A percentile compares a stretch with the other conserved stretches of the same genome.
phyloP scores from a whole-genome alignment of 768 basidiomycete species.

The Leccinum longicurvipes region DNA sequence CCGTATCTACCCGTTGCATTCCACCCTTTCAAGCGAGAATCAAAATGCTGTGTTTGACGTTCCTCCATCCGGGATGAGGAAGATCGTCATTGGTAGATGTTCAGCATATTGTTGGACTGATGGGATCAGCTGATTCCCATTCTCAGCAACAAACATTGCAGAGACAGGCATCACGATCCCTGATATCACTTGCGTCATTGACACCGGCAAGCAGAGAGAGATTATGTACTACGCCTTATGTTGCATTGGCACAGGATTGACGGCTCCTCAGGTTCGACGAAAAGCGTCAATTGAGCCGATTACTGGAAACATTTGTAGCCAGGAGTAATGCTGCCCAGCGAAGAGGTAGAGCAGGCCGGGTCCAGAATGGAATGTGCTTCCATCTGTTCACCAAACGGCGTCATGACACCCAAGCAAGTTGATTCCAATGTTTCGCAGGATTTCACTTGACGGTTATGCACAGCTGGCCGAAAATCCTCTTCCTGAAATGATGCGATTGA shows the following conservation, averaged over 20 bases:
- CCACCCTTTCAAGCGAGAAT: conserved; percentile 86
- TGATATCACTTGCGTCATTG: conserved; percentile 95
- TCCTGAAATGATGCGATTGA: conserved; percentile 93
- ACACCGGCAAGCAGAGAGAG: conserved; percentile 90
- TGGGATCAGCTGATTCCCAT: neutral
- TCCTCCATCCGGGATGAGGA: conserved; percentile 74
- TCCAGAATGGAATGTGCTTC: conserved; percentile 86
- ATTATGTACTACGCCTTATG: conserved; percentile 57
- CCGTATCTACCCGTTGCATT: conserved; percentile 83
- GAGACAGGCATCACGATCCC: conserved; percentile 99
- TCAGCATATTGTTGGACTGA: neutral
- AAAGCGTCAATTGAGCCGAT: conserved; percentile 89
- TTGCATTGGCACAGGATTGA: conserved; percentile 6
- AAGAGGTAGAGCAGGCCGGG: conserved; percentile 89
- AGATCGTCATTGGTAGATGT: conserved; percentile 86
- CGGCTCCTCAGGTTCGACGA: conserved; percentile 74
- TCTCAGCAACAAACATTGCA: conserved; percentile 81
- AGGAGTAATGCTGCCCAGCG: conserved; percentile 89
- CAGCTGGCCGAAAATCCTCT: conserved; percentile 88
- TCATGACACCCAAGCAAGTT: conserved; percentile 70
- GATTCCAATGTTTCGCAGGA: neutral
- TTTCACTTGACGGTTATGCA: neutral
- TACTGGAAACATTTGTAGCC: conserved; percentile 90
- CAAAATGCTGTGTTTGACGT: conserved; percentile 90
- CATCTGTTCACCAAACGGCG: conserved; percentile 90